A percentile compares a stretch with the other conserved stretches of the same genome.
These are phyloP conservation scores for Xylaria multiplex DNA, from an alignment of 2,329 filamentous ascomycete genomes.

Conservation along the genomic window DNA sequence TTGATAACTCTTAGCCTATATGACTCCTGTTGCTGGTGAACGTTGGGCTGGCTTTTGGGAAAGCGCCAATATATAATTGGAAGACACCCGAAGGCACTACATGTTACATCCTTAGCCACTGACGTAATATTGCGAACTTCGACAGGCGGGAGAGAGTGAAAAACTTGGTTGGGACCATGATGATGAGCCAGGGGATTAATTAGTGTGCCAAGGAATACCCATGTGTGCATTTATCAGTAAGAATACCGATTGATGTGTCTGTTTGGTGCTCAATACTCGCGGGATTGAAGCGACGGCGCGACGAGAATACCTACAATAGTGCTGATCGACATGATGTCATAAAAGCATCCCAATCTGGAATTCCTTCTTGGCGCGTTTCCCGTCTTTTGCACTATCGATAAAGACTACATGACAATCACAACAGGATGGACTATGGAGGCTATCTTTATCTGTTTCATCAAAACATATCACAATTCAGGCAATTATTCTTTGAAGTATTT, in stretches of 20 bases:
- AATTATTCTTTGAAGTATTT: background rate
- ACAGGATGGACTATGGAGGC: background rate
- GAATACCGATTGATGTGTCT: too few species aligned
- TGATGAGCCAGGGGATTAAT: constrained; percentile 12
- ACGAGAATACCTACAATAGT: background rate
- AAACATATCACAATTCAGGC: background rate
- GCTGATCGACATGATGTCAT: constrained; percentile 30
- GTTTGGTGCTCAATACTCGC: background rate
- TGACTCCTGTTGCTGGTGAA: background rate
- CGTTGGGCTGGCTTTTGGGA: too few species aligned
- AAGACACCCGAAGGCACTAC: background rate
- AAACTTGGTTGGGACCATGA: constrained; percentile 9
- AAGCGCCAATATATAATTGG: background rate
- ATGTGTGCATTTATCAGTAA: background rate
- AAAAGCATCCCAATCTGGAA: background rate
- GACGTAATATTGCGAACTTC: constrained; percentile 18
- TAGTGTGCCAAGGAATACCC: constrained; percentile 14
- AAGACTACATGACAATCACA: background rate
- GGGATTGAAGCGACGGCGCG: background rate
- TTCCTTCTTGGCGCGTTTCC: constrained; percentile 15
- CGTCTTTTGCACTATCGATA: background rate
- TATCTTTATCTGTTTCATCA: background rate
- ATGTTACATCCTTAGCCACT: background rate
- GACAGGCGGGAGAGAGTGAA: background rate
- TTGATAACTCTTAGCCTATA: background rate